phyloP scores from a whole-genome alignment of 1,284 basidiomycete genomes.

The Coniferiporia weirii region DNA sequence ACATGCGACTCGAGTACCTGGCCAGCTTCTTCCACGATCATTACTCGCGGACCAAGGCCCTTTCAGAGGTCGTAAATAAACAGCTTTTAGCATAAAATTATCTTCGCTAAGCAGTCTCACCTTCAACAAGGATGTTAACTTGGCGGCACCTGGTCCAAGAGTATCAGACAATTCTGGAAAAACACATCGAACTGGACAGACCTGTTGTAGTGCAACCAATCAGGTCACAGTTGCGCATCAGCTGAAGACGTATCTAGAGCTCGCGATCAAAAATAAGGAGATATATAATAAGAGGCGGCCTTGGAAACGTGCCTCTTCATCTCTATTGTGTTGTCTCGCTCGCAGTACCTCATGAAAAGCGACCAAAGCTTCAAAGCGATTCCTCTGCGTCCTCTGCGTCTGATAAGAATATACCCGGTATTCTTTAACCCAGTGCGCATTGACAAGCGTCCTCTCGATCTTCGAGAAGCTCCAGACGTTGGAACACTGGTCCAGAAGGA shows the following conservation, averaged over 20 bases:
- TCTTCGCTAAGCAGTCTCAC: slow-evolving; percentile 28
- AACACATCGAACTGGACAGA: slow-evolving; percentile 19
- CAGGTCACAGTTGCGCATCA: slow-evolving; percentile 50
- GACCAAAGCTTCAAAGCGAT: slow-evolving; percentile 34
- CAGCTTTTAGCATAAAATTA: neutral
- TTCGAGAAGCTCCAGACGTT: slow-evolving; percentile 42
- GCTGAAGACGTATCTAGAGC: slow-evolving; percentile 35
- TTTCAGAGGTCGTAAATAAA: slow-evolving; percentile 23
- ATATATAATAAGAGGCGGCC: too few relatives aligned
- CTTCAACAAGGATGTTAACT: slow-evolving; percentile 50
- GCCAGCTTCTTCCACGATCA: slow-evolving; percentile 69
- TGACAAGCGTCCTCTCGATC: slow-evolving; percentile 35
- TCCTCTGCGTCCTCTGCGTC: slow-evolving; percentile 31
- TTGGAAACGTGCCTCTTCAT: slow-evolving; percentile 31
- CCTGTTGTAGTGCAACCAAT: slow-evolving; percentile 71
- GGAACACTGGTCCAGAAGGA: slow-evolving; percentile 28
- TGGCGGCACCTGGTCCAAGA: slow-evolving; percentile 51
- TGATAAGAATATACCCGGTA: slow-evolving; percentile 27
- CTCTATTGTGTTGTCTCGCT: slow-evolving; percentile 19
- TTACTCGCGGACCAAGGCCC: slow-evolving; percentile 47
- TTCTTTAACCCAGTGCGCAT: slow-evolving; percentile 32
- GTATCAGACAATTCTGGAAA: neutral
- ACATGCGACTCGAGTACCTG: slow-evolving; percentile 75
- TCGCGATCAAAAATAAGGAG: neutral
- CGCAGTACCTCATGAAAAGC: slow-evolving; percentile 28